A percentile compares a stretch with the other conserved stretches of the same genome.
These are phyloP conservation scores for Moniliella sp. DNA, from an alignment of 1,284 basidiomycete genomes.

Conservation along the genomic window DNA sequence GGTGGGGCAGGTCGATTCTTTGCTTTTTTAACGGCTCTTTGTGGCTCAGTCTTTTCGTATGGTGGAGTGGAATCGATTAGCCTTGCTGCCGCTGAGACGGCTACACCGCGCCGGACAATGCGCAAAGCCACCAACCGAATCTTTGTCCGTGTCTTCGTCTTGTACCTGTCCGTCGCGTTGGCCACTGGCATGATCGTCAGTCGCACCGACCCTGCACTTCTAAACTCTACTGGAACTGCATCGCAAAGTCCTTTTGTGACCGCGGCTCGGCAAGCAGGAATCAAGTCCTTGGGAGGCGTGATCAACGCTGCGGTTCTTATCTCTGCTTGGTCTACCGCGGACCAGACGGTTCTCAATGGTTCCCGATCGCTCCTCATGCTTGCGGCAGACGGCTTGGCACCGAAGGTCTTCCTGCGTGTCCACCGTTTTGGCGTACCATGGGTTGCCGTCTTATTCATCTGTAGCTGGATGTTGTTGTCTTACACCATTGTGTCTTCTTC, in stretches of 20 bases:
- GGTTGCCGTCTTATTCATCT: background rate
- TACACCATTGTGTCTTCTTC: background rate
- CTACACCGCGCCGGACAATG: constrained; percentile 34
- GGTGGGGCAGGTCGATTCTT: no score
- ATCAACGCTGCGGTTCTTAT: constrained; percentile 28
- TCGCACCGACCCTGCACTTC: constrained; percentile 8
- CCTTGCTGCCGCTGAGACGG: constrained; percentile 50
- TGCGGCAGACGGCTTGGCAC: background rate
- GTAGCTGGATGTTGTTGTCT: background rate
- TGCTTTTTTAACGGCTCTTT: no score
- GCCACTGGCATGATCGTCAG: constrained; percentile 17
- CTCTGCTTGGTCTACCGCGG: background rate
- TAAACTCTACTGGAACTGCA: constrained; percentile 10
- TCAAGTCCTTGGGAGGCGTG: constrained; percentile 34
- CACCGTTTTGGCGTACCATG: background rate
- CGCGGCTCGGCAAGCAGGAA: constrained; percentile 35
- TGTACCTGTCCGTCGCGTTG: constrained; percentile 34
- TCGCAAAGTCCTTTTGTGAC: constrained; percentile 29
- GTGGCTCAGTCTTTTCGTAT: constrained; percentile 73
- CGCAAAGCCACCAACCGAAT: constrained; percentile 19
- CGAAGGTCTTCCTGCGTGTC: background rate
- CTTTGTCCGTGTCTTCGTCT: constrained; percentile 9
- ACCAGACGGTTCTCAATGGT: background rate
- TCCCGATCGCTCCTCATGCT: background rate
- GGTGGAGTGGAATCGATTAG: constrained; percentile 64